A percentile compares a stretch with the other conserved stretches of the same genome.
Evolutionary conservation across 1,139 yeast species (phyloP).

Genomic region (Protomyces inouyei): DNA sequence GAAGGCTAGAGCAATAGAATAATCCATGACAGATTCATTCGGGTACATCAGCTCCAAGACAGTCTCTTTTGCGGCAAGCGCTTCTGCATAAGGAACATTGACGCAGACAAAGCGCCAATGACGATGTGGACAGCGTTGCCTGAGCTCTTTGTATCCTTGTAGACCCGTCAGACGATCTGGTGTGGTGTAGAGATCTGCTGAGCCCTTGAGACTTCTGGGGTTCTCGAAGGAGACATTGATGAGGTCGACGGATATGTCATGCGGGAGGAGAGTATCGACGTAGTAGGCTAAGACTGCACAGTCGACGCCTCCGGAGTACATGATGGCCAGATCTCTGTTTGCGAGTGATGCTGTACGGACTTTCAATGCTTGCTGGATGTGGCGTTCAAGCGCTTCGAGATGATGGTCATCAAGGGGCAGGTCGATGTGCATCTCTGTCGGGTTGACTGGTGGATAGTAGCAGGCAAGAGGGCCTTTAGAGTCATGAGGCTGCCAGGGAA

Average conservation of each 20-base stretch:
- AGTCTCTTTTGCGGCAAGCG: constrained; percentile 48
- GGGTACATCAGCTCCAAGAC: constrained; percentile 74
- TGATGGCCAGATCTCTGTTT: constrained; percentile 24
- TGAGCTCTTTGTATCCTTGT: constrained; percentile 50
- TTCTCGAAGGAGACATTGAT: constrained; percentile 93
- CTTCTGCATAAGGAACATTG: constrained; percentile 65
- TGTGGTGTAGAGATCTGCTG: constrained; percentile 40
- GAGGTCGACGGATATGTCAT: constrained; percentile 52
- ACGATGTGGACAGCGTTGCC: constrained; percentile 26
- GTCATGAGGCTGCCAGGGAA: background rate
- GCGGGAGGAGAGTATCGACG: constrained; percentile 39
- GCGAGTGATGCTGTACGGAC: background rate
- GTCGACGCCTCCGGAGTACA: constrained; percentile 93
- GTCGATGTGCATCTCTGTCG: background rate
- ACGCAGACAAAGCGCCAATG: constrained; percentile 56
- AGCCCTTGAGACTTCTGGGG: constrained; percentile 49
- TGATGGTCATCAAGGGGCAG: background rate
- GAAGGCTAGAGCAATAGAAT: constrained; percentile 90
- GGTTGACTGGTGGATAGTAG: background rate
- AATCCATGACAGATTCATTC: constrained; percentile 85
- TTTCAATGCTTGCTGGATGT: background rate
- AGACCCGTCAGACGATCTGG: constrained; percentile 79
- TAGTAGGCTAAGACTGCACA: constrained; percentile 67
- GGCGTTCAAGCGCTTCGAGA: too few species aligned
- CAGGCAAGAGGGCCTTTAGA: background rate